Evolutionary conservation across 257 asterid genomes (phyloP).

Genomic region (Solanum pennellii): DNA sequence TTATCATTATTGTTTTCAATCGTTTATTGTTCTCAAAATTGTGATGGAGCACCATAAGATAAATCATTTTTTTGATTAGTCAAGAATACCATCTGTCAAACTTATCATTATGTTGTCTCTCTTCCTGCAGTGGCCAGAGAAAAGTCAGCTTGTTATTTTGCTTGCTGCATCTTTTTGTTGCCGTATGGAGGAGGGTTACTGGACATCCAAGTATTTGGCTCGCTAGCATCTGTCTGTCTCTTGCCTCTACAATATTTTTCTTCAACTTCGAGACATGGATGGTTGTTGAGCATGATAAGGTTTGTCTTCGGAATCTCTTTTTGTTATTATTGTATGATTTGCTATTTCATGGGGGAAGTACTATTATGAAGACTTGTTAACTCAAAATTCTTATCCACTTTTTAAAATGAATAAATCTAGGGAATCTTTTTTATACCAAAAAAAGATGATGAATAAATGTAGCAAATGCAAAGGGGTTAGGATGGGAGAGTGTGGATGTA

Average conservation of each 20-base stretch:
- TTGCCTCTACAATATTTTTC: slow-evolving; percentile 67
- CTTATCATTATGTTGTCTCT: slow-evolving; percentile 1
- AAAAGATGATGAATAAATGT: not conserved
- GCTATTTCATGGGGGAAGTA: not conserved
- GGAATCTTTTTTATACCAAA: not conserved
- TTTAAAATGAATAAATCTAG: not conserved
- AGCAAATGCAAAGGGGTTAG: not conserved
- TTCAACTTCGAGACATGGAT: slow-evolving; percentile 85
- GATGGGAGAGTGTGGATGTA: not conserved
- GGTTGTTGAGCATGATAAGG: slow-evolving; percentile 85
- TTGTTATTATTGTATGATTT: not conserved
- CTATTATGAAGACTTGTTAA: not conserved
- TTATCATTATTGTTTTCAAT: not conserved
- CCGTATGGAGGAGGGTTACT: slow-evolving; percentile 39
- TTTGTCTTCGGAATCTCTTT: slow-evolving; percentile 8
- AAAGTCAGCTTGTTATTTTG: slow-evolving; percentile 58
- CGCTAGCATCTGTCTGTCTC: slow-evolving; percentile 50
- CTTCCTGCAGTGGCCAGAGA: slow-evolving; percentile 65
- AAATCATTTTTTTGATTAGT: not conserved
- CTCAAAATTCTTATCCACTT: not conserved
- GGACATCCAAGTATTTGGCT: slow-evolving; percentile 49
- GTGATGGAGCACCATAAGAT: not conserved
- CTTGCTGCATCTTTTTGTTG: slow-evolving; percentile 51
- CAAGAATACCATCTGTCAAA: not conserved
- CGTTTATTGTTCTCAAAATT: not conserved